Percentiles rank a stretch among this genome's conserved stretches.
Conservation (phyloP, 768 basidiomycete species). For the Panaeolus papilionaceus region DNA sequence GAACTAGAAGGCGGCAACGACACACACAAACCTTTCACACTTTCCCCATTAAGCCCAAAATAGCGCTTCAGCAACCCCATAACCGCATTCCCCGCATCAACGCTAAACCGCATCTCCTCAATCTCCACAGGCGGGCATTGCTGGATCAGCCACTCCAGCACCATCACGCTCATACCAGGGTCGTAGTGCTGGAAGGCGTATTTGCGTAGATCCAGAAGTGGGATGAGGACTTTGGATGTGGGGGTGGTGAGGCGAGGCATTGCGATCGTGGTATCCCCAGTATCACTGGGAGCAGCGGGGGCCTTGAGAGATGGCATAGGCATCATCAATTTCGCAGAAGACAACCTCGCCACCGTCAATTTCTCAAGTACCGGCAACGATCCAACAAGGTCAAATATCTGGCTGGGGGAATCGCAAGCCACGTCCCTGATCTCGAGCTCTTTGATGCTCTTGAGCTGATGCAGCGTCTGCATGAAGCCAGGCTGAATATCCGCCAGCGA, state of each 20-base stretch:
- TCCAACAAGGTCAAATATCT: slow-evolving; percentile 35
- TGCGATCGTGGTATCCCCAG: background rate
- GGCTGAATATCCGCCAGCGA: slow-evolving; percentile 33
- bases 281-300: background rate
- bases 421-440: slow-evolving; percentile 34
- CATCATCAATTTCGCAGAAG: slow-evolving; percentile 24
- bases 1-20: slow-evolving; percentile 29
- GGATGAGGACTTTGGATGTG: slow-evolving; percentile 19
- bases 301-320: background rate
- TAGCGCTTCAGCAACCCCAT: slow-evolving; percentile 26
- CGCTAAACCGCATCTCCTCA: slow-evolving; percentile 30
- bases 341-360: slow-evolving; percentile 30
- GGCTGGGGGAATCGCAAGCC: slow-evolving; percentile 28
- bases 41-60: slow-evolving; percentile 28
- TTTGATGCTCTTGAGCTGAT: slow-evolving; percentile 33
- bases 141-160: slow-evolving; percentile 34
- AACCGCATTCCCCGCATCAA: slow-evolving; percentile 28
- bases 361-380: slow-evolving; percentile 34
- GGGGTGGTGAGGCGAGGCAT: slow-evolving; percentile 5
- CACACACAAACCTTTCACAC: slow-evolving; percentile 32
- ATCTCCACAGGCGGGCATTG: slow-evolving; percentile 32
- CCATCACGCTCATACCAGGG: slow-evolving; percentile 18
- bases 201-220: slow-evolving; percentile 25
- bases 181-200: slow-evolving; percentile 18
- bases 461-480: slow-evolving; percentile 34